Conservation (phyloP, 495 filamentous ascomycete species). For the Talaromyces thailandensis region DNA sequence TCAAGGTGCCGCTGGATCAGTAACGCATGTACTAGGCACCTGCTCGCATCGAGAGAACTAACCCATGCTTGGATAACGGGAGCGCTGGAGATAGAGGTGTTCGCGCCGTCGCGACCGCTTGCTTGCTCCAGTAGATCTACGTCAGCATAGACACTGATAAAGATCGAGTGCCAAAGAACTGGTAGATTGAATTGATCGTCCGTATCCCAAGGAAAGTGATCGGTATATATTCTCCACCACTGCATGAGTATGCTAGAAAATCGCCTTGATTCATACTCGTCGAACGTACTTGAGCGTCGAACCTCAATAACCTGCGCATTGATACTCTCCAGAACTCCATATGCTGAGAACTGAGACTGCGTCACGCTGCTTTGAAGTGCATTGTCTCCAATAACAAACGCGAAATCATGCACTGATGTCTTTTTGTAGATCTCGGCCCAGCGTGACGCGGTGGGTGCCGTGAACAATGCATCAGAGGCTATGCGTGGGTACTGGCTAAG, state of each 20-base stretch:
- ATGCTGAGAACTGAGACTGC: no score
- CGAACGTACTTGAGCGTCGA: conserved; percentile 10
- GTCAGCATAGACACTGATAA: no score
- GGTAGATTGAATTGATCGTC: no score
- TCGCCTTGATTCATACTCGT: background rate
- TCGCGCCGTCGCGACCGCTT: no score
- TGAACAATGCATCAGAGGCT: conserved; percentile 19
- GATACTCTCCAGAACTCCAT: conserved; percentile 14
- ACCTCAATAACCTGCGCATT: conserved; percentile 13
- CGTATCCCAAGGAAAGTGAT: background rate
- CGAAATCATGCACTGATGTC: no score
- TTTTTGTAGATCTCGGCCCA: conserved; percentile 10
- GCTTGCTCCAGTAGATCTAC: no score
- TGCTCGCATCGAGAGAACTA: conserved; percentile 13
- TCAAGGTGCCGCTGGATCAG: conserved; percentile 17
- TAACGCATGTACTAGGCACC: conserved; percentile 18
- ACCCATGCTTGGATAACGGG: no score
- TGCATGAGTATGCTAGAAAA: conserved; percentile 12
- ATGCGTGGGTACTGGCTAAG: conserved; percentile 10
- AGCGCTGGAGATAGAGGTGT: no score
- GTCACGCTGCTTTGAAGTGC: no score
- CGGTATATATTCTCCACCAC: conserved; percentile 15
- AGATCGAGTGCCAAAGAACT: no score
- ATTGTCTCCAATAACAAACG: no score
- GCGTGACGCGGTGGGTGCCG: conserved; percentile 20